Evolutionary conservation across 768 basidiomycete genomes (phyloP).

Genomic region (Fibroporia radiculosa): DNA sequence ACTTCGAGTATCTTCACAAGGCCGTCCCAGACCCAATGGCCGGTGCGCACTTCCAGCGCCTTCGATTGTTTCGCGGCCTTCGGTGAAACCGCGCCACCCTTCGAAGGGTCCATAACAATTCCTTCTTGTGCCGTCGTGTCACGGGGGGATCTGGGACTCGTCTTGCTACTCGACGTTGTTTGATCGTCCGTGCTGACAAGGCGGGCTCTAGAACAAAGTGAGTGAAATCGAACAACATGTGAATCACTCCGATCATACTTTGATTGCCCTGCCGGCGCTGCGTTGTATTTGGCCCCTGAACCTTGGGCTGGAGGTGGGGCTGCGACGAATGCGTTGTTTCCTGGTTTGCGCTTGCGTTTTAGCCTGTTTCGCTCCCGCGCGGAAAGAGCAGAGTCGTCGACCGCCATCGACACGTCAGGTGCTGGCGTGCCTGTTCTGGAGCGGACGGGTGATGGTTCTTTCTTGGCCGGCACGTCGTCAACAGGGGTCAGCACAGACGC

Average conservation of each 20-base stretch:
- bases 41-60: slow-evolving; percentile 66
- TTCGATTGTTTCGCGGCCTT: slow-evolving; percentile 72
- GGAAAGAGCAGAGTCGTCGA: slow-evolving; percentile 58
- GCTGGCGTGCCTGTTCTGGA: slow-evolving; percentile 39
- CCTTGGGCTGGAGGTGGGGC: slow-evolving; percentile 52
- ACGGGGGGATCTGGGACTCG: slow-evolving; percentile 41
- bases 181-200: slow-evolving; percentile 62
- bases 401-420: slow-evolving; percentile 28
- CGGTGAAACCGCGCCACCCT: slow-evolving; percentile 79
- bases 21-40: slow-evolving; percentile 83
- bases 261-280: slow-evolving; percentile 48
- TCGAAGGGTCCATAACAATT: slow-evolving; percentile 69
- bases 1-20: slow-evolving; percentile 74
- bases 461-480: slow-evolving; percentile 32
- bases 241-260: slow-evolving; percentile 41
- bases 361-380: slow-evolving; percentile 90
- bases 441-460: slow-evolving; percentile 29
- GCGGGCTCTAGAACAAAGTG: slow-evolving; percentile 46
- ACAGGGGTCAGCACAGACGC: slow-evolving; percentile 31
- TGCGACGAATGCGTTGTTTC: slow-evolving; percentile 75
- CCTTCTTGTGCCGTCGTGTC: slow-evolving; percentile 45
- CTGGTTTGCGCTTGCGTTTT: slow-evolving; percentile 89
- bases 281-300: slow-evolving; percentile 52
- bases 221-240: neutral
- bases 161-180: slow-evolving; percentile 36